Evolutionary conservation across 2,329 filamentous ascomycete genomes (phyloP).

Genomic region (Parafenestella ontariensis): DNA sequence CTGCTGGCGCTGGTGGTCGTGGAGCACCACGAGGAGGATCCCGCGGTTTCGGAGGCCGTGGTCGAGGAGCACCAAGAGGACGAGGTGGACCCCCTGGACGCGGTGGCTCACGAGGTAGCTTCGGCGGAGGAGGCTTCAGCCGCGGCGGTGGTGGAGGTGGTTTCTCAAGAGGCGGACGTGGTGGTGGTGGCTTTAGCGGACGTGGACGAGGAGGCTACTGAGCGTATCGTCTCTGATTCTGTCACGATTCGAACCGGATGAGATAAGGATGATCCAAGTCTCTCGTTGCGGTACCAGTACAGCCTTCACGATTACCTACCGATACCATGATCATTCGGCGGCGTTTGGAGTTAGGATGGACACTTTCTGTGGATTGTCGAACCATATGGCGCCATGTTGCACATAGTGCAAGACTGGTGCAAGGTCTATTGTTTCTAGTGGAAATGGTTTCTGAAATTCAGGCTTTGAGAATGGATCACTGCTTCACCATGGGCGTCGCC

Average conservation of each 20-base stretch:
- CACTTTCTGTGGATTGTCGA: slow-evolving; percentile 31
- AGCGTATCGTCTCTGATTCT: slow-evolving; percentile 14
- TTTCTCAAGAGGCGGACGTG: slow-evolving; percentile 40
- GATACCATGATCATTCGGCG: slow-evolving; percentile 45
- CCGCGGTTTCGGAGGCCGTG: slow-evolving; percentile 36
- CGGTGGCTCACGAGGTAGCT: slow-evolving; percentile 59
- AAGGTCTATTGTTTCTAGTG: slow-evolving; percentile 1
- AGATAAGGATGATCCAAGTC: slow-evolving; percentile 16
- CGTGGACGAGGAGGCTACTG: slow-evolving; percentile 44
- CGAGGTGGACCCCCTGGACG: slow-evolving; percentile 48
- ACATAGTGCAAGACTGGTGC: slow-evolving; percentile 9
- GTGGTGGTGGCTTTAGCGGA: slow-evolving; percentile 22
- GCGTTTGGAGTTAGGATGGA: slow-evolving; percentile 41
- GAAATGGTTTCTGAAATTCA: neutral
- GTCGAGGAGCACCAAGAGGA: slow-evolving; percentile 62
- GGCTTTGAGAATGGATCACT: neutral
- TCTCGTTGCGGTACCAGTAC: slow-evolving; percentile 24
- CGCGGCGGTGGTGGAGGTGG: slow-evolving; percentile 37
- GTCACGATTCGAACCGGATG: slow-evolving; percentile 9
- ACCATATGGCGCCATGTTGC: slow-evolving; percentile 29
- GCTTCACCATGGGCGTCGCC: neutral
- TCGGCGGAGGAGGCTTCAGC: slow-evolving; percentile 46
- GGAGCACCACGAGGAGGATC: slow-evolving; percentile 60
- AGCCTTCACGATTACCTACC: slow-evolving; percentile 33
- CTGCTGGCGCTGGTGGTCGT: slow-evolving; percentile 63